phyloP scores from a whole-genome alignment of 2,329 filamentous ascomycete genomes.

The Fusarium praegraminearum region DNA sequence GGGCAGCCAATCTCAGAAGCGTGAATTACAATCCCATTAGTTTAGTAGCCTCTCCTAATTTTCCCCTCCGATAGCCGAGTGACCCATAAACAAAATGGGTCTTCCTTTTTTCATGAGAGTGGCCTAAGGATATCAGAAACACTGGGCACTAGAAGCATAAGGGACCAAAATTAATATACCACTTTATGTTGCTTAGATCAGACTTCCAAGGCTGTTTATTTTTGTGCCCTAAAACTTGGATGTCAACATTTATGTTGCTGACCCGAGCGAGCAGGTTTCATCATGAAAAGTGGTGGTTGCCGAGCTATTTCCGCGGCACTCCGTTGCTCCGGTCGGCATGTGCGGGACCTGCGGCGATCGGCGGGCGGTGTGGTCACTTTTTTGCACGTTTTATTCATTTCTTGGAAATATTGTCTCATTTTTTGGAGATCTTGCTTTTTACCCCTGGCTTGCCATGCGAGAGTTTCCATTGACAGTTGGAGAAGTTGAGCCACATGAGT shows the following conservation, averaged over 20 bases:
- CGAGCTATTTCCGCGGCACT: slow-evolving; percentile 44
- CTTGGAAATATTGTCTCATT: neutral
- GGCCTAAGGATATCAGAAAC: neutral
- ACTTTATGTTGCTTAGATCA: neutral
- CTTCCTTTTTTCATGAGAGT: slow-evolving; percentile 10
- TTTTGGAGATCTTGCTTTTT: slow-evolving; percentile 23
- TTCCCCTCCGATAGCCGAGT: slow-evolving; percentile 16
- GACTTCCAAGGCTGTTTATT: neutral
- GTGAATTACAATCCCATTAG: slow-evolving; percentile 17
- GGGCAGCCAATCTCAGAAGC: slow-evolving; percentile 19
- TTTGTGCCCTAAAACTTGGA: neutral
- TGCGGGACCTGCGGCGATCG: slow-evolving; percentile 37
- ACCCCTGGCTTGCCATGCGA: slow-evolving; percentile 18
- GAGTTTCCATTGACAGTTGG: slow-evolving; percentile 15
- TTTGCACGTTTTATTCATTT: neutral
- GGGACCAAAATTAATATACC: neutral
- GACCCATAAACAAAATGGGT: slow-evolving; percentile 2
- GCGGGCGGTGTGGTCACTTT: slow-evolving; percentile 9
- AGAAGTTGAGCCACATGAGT: slow-evolving; percentile 23
- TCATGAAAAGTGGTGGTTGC: slow-evolving; percentile 22
- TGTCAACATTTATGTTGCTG: neutral
- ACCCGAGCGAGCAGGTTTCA: neutral
- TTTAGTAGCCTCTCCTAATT: neutral
- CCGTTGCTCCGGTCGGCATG: slow-evolving; percentile 36
- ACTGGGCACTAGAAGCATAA: neutral